Evolutionary conservation across 129 eudicot genomes (phyloP), one percentile per base, ranked within the genome.

Genomic region (Flaveria sonorensis): DNA sequence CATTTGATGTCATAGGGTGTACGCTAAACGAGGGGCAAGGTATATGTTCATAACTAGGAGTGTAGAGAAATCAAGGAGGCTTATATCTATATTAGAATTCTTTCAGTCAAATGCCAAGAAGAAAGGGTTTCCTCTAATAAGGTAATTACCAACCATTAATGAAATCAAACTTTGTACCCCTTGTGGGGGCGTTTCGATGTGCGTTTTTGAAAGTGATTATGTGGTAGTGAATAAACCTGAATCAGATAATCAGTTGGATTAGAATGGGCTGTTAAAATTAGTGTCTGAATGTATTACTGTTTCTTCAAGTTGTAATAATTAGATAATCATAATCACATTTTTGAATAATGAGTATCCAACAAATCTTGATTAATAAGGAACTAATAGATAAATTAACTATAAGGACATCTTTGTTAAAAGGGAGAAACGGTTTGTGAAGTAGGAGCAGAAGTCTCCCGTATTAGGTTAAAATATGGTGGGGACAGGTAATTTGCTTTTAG

Each of bases 31-130:
- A 71, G 84, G 84, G 63, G 81, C 82, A 26, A 53, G 81, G 14
- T 88, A 84, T 85, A 79, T 70, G 60, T 84, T 88, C 82, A 62
- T 82, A 62, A 90, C 85, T 52, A 73, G 86, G 77, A 80, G 91
- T 62, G 21, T 79, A 45, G 85, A 84, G 59, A 86, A 77, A 84
- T 86, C 96, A 77, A 81, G 91, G 77, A 70, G 83, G 50, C 86
- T 88, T 63, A 78, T 90, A 42, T 76, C 81, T 79, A 65, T 83
- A 52, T 68, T 90, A 66, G 89, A 85, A 66, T 7, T 81, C 68
- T 82, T 81, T 61, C 88, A 77, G 36, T 82, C 80, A 74, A 64
- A 77, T 78, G 73, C 48, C 24, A 62, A 59, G 56, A 77, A 76
- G 77, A 66, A 83, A 40, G 40, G 68, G 19, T 87, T 77, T 81